A percentile compares a stretch with the other conserved stretches of the same genome.
Conservation (phyloP, 768 basidiomycete species). For the Panaeolus cyanescens region DNA sequence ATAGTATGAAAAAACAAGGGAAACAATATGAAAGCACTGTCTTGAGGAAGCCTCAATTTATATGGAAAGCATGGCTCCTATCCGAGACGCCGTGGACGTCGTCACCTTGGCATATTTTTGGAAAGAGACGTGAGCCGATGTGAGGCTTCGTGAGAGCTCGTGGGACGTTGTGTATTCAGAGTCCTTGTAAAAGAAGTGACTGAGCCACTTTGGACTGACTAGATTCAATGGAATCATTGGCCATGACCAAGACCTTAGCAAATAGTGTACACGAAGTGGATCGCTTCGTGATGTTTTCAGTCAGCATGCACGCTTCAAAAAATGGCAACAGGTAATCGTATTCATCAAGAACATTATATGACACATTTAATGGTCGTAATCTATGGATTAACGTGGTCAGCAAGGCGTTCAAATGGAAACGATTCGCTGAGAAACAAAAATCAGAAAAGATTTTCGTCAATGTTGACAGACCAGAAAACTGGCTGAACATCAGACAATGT, state of each 20-base stretch:
- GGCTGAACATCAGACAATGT: constrained; percentile 6
- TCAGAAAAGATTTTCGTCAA: constrained; percentile 8
- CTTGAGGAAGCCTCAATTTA: background rate
- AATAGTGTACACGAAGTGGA: background rate
- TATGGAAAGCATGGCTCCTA: background rate
- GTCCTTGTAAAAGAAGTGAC: background rate
- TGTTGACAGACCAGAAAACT: background rate
- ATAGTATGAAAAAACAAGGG: background rate
- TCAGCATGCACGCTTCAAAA: background rate
- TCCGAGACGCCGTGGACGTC: background rate
- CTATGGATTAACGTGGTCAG: background rate
- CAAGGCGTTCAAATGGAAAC: background rate
- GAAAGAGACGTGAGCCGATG: background rate
- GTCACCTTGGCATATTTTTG: background rate
- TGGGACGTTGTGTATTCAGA: background rate
- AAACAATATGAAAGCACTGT: background rate
- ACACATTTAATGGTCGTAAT: background rate
- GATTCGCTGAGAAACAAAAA: background rate
- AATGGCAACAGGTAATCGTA: background rate
- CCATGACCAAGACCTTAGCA: background rate
- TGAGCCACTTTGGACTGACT: background rate
- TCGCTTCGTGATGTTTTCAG: background rate
- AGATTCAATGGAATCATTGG: background rate
- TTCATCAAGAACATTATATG: background rate
- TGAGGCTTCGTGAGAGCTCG: background rate